Base-by-base conservation (phyloP, 2,329 filamentous ascomycete species). In the Fusarium incarnatum region DNA sequence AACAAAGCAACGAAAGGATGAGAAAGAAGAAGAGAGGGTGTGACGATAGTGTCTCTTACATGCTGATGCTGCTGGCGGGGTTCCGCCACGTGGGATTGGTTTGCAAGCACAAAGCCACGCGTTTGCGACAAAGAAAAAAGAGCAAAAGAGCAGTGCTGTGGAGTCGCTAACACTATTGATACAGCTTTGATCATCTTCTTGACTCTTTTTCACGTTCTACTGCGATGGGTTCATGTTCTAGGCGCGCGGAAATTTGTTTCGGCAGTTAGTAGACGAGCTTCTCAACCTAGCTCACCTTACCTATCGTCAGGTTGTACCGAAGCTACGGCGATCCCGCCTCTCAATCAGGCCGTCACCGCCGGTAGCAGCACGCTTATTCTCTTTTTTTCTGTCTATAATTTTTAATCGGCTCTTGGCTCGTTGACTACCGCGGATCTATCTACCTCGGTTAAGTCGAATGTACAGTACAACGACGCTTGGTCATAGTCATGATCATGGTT, bases 11-110 rank as follows among this genome's bases (percentile, higher is more conserved):
- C 30, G 34, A 46, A 37, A 34, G 27, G n/a, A 42, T 25, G 23
- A 37, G 20, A 23, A 32, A 45, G 27, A 28, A 22, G 23, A 40
- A 41, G 30, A 46, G 32, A 54, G 49, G 73, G 73, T 58, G 73
- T 75, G 73, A 54, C 40, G 13, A 22, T 56, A 49, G 53, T n/a
- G 27, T 6, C 18, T 22, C 40, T 32, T 42, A 30, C 25, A 15
- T 27, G 44, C 20, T 12, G 66, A 60, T 58, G 23, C 57, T 64
- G 48, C 49, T 56, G 55, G 72, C 65, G 70, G 73, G 68, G 63
- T 58, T 64, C 10, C 60, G 73, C 75, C 75, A 77, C 75, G 75
- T 77, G 75, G 75, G 61, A 67, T 40, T 75, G 75, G 61, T 68
- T 74, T 72, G 50, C 68, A 37, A 37, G 18, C 34, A 68, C 61